Base-by-base conservation (phyloP, 306 rosid species). In the Elaeagnus macrophylla region DNA sequence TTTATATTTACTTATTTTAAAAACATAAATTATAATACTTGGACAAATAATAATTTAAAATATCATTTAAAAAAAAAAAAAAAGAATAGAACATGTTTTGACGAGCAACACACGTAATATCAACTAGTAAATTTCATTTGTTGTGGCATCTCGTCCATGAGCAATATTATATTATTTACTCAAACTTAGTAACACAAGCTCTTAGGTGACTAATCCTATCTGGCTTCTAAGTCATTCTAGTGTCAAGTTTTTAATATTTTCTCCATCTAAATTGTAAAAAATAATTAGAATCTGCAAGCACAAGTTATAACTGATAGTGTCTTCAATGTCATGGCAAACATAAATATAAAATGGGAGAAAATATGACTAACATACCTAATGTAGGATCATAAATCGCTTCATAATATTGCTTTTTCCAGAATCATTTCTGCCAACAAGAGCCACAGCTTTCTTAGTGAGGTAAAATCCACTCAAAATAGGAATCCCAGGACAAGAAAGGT, bases 381-480 rank as follows among this genome's bases (percentile, higher is more conserved):
- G 99, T 93, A 65, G 99, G 99, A 74, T 93, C 96, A 69, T 93
- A 75, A 93, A 93, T 66, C 96, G 81, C 81, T 93, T 96, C 99
- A 93, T 87, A 65, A 93, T 93, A 70, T 96, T 93, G 70, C 99
- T 93, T 69, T 93, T 93, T 57, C 99, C 99, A 60, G 99, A 93
- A 55, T 96, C 99, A 79, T 87, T 93, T 74, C 95, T 82, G 66
- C 99, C 99, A 41, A 93, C 99, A 57, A 93, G 99, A 58, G 99
- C 99, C 73, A 93, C 99, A 10, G 99, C 82, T 75, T 93, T 93
- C 84, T 87, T 93, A 57, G 95, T 75, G 71, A 93, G 95, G 81
- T 82, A 93, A 78, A 93, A 93, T 38, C 95, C 96, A 80, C 99
- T 87, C 79, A 93, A 81, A 61, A 93, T 93, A 53, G 99, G 96